These are phyloP conservation scores for Heliocybe sulcata DNA, from an alignment of 1,284 basidiomycete species.

Conservation along the genomic window DNA sequence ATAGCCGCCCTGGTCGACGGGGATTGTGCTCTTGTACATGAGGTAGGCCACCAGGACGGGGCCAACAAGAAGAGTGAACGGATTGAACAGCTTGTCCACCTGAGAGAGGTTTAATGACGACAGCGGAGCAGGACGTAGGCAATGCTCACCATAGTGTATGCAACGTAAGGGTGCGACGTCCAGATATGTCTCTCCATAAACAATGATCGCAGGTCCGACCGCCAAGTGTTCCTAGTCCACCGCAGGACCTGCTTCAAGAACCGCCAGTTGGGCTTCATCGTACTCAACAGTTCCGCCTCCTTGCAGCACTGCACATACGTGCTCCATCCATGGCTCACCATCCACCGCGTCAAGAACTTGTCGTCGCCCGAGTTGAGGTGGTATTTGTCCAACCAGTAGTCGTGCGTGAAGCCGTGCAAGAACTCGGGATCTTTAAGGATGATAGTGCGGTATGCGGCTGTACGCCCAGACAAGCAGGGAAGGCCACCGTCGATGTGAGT, in stretches of 20 bases:
- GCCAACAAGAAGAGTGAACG: slow-evolving; percentile 80
- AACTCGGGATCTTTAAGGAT: slow-evolving; percentile 93
- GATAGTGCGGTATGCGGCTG: slow-evolving; percentile 87
- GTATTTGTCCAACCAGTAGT: slow-evolving; percentile 89
- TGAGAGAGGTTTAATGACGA: slow-evolving; percentile 16
- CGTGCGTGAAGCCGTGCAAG: slow-evolving; percentile 87
- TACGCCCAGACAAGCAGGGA: slow-evolving; percentile 86
- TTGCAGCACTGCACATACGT: slow-evolving; percentile 90
- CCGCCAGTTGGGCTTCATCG: slow-evolving; percentile 95
- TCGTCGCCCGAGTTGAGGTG: slow-evolving; percentile 90
- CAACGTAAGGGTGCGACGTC: slow-evolving; percentile 85
- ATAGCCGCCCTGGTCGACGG: slow-evolving; percentile 69
- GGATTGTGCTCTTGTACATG: slow-evolving; percentile 72
- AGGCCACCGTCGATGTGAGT: slow-evolving; percentile 91
- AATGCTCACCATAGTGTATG: slow-evolving; percentile 75
- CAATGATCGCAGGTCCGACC: slow-evolving; percentile 80
- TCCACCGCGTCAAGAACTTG: slow-evolving; percentile 94
- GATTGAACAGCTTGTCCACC: slow-evolving; percentile 90
- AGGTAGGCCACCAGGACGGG: slow-evolving; percentile 72
- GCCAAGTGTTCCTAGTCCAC: slow-evolving; percentile 93
- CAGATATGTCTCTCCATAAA: slow-evolving; percentile 86
- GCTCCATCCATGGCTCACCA: slow-evolving; percentile 91
- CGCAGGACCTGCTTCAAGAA: slow-evolving; percentile 89
- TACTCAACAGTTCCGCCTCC: slow-evolving; percentile 84
- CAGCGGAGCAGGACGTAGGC: slow-evolving; percentile 2